Conservation (phyloP, 148 eudicot species). For the Rhododendron griersonianum region DNA sequence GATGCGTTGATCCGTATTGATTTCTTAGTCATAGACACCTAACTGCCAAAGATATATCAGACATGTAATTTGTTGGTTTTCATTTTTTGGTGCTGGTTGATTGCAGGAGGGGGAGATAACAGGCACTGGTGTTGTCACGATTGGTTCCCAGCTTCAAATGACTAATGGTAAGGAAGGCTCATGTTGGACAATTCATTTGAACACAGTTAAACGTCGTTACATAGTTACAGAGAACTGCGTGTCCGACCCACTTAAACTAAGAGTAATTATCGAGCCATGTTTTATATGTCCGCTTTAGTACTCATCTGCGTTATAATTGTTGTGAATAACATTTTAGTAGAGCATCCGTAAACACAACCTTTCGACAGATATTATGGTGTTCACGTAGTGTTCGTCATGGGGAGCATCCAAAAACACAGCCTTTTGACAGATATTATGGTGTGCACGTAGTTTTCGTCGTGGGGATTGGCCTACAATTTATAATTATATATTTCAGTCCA, state of each 20-base stretch:
- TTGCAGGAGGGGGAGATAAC: slow-evolving; percentile 66
- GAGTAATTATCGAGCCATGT: neutral
- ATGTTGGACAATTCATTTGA: neutral
- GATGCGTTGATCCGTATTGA: neutral
- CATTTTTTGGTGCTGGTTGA: slow-evolving; percentile 7
- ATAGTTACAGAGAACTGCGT: neutral
- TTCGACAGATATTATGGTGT: neutral
- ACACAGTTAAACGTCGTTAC: too few relatives aligned
- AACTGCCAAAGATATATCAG: neutral
- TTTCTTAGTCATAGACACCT: neutral
- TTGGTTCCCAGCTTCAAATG: slow-evolving; percentile 44
- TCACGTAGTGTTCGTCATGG: neutral
- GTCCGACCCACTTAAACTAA: neutral
- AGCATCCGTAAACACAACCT: too few relatives aligned
- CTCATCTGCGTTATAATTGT: neutral
- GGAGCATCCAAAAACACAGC: neutral
- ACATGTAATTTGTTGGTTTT: neutral
- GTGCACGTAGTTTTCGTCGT: neutral
- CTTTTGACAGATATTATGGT: too few relatives aligned
- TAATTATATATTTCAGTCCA: neutral
- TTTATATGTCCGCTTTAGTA: neutral
- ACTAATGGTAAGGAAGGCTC: slow-evolving; percentile 43
- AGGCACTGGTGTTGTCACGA: slow-evolving; percentile 46
- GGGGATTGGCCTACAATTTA: neutral
- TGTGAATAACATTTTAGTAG: neutral